phyloP scores from a whole-genome alignment of 441 rosid genomes.

The Jatropha multifida region DNA sequence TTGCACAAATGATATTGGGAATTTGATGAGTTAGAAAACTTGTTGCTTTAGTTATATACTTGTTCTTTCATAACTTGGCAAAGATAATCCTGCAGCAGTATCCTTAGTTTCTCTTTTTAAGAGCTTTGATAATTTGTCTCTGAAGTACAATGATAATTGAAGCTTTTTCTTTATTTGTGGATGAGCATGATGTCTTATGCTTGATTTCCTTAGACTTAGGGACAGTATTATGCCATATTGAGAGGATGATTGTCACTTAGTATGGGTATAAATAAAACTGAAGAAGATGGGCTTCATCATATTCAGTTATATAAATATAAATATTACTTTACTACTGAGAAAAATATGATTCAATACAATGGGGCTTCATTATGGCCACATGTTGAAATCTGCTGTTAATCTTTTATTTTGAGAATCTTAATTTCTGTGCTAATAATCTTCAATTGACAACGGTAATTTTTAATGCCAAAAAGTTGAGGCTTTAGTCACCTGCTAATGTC shows the following conservation, averaged over 20 bases:
- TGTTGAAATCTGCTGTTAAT: neutral
- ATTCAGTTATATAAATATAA: too few species aligned
- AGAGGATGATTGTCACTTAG: neutral
- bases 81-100: neutral
- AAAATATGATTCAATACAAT: neutral
- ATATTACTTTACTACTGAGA: neutral
- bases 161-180: neutral
- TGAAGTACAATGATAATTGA: neutral
- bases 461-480: neutral
- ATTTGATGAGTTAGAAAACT: neutral
- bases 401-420: constrained; percentile 2
- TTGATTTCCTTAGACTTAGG: neutral
- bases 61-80: neutral
- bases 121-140: neutral
- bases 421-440: neutral
- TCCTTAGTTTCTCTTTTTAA: neutral
- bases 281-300: too few species aligned
- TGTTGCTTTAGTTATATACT: neutral
- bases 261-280: neutral
- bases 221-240: neutral
- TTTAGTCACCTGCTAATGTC: neutral
- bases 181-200: neutral
- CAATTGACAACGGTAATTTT: neutral
- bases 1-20: neutral
- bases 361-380: neutral